These are phyloP conservation scores for Albizia julibrissin DNA, from an alignment of 306 rosid genomes.

Conservation along the genomic window DNA sequence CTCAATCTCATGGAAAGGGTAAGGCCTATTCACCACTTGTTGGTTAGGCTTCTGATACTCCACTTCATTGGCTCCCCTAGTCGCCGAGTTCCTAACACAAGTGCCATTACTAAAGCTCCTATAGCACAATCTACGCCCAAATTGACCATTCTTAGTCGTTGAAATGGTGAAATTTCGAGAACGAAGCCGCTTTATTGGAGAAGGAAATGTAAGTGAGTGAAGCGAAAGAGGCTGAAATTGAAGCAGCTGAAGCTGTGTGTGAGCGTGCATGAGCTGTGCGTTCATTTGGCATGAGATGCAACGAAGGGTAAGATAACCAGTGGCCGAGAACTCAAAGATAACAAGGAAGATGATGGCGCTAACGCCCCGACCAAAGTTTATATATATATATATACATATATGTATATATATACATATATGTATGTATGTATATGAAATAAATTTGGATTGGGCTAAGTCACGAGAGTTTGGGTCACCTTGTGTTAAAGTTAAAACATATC, in stretches of 20 bases:
- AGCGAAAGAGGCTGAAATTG: conserved; percentile 26
- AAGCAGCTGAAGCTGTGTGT: conserved; percentile 30
- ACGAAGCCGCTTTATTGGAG: conserved; percentile 28
- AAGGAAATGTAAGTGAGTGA: conserved; percentile 28
- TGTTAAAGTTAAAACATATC: too few relatives aligned
- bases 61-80: conserved; percentile 29
- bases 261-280: conserved; percentile 37
- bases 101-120: conserved; percentile 25
- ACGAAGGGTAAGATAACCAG: conserved; percentile 16
- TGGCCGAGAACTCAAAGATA: conserved; percentile 23
- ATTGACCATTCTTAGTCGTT: conserved; percentile 18
- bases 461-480: not conserved
- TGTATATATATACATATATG: too few relatives aligned
- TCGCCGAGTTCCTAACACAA: conserved; percentile 38
- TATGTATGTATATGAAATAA: too few relatives aligned
- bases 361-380: not conserved
- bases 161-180: conserved; percentile 37
- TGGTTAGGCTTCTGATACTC: conserved; percentile 43
- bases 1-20: conserved; percentile 80
- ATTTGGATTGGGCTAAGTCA: not conserved
- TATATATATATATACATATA: too few relatives aligned
- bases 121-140: conserved; percentile 35
- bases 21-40: conserved; percentile 48
- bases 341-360: conserved; percentile 14
- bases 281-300: conserved; percentile 50